Conservation (phyloP, 1,284 basidiomycete species). For the Puccinia horiana region DNA sequence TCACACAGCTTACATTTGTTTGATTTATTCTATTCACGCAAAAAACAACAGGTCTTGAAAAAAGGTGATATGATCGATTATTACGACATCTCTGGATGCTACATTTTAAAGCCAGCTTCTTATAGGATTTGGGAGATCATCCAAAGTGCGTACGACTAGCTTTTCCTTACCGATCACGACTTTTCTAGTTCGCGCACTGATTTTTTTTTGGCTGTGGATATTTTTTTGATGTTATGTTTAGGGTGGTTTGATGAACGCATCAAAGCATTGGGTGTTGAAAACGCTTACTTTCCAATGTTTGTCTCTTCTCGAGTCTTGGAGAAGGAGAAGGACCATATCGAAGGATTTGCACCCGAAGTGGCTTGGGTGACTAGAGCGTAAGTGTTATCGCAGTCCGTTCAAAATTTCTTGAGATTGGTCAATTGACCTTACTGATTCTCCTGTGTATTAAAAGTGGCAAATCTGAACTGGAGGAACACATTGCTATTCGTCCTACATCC, state of each 20-base stretch:
- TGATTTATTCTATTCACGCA: background rate
- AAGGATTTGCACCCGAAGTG: constrained; percentile 99
- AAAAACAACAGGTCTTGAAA: constrained; percentile 73
- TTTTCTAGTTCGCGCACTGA: background rate
- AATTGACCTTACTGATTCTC: too few relatives aligned
- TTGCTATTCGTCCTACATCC: constrained; percentile 96
- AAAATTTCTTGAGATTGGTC: background rate
- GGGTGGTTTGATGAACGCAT: constrained; percentile 90
- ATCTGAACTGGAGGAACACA: constrained; percentile 92
- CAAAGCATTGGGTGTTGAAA: constrained; percentile 92
- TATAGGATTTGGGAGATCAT: constrained; percentile 97
- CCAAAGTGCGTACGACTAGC: constrained; percentile 66
- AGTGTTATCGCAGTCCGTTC: constrained; percentile 59
- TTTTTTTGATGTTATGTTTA: constrained; percentile 56
- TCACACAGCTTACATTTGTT: background rate
- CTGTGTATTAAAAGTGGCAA: constrained; percentile 67
- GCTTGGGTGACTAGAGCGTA: constrained; percentile 98
- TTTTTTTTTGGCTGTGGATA: background rate
- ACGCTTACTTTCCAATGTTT: constrained; percentile 99
- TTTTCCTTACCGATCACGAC: constrained; percentile 17
- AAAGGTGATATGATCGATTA: constrained; percentile 99
- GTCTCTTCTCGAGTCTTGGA: constrained; percentile 90
- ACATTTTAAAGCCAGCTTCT: constrained; percentile 96
- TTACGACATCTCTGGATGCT: constrained; percentile 97
- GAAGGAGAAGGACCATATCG: constrained; percentile 96